Conservation (phyloP, 306 rosid species). For the Cucumis sativus region Cucumber_9930_V3 NC_026657.2:38690001-38690500, state of each 20-base stretch:
- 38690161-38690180: background rate
- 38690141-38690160: background rate
- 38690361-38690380: background rate
- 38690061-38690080: too few species aligned
- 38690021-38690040: too few species aligned
- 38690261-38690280: background rate
- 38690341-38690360: background rate
- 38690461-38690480: constrained; percentile 95
- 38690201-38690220: background rate
- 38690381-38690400: background rate
- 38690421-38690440: constrained; percentile 19
- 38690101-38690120: background rate
- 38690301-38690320: background rate
- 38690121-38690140: background rate
- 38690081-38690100: too few species aligned
- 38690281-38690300: background rate
- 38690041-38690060: too few species aligned
- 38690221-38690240: background rate
- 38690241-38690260: background rate
- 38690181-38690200: background rate
- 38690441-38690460: constrained; percentile 91
- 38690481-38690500: constrained; percentile 84
- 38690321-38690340: background rate
- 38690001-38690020: too few species aligned
- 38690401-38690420: background rate